A percentile compares a stretch with the other conserved stretches of the same genome.
phyloP scores from a whole-genome alignment of 306 rosid species.

The Fragaria vesca region DNA sequence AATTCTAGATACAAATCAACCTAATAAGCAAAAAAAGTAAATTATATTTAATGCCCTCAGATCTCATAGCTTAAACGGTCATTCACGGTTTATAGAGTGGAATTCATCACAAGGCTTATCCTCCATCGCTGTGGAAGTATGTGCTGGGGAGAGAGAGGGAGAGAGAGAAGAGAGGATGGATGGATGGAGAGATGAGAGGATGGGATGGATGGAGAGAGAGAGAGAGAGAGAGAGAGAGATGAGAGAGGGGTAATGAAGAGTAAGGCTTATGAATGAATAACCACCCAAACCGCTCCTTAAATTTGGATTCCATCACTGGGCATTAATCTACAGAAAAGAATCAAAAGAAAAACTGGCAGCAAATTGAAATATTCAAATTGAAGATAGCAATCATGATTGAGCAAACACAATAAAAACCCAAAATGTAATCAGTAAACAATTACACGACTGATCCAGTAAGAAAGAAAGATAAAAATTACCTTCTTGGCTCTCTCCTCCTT shows the following conservation, averaged over 20 bases:
- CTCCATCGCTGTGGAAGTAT: neutral
- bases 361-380: neutral
- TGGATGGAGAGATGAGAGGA: neutral
- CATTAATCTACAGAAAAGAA: neutral
- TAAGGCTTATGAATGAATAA: neutral
- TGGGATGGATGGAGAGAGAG: neutral
- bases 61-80: conserved; percentile 15
- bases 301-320: conserved; percentile 6
- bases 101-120: neutral
- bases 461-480: conserved; percentile 32
- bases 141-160: neutral
- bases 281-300: conserved; percentile 4
- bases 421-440: neutral
- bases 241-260: neutral
- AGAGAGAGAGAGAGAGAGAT: neutral
- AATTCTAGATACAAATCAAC: neutral
- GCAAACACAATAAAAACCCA: neutral
- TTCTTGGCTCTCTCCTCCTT: conserved; percentile 91
- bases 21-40: neutral
- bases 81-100: conserved; percentile 8
- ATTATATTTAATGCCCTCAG: neutral
- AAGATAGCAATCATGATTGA: neutral
- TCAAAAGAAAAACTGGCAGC: neutral
- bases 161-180: neutral
- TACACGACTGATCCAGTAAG: neutral